Evolutionary conservation across 164 flowering plant species (phyloP), one percentile per base, ranked within the genome.

Genomic region (Aristolochia contorta): DNA sequence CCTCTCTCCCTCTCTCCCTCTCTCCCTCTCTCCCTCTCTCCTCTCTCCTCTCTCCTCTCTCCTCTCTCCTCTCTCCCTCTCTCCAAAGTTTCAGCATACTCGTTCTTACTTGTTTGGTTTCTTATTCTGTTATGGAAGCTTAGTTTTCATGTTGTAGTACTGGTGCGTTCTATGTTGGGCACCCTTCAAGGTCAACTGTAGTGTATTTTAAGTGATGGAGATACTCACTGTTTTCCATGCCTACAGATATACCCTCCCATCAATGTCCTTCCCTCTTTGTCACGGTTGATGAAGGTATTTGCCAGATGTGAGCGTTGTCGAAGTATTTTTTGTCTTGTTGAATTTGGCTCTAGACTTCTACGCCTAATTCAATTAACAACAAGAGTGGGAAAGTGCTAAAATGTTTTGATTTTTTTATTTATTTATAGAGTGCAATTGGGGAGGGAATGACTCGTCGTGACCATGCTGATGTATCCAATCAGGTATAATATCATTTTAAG

Each of bases 401-500:
- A 2, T 21, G 7, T 15, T 16, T 21, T 33, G 12, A 12, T 16
- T 15, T 8, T 16, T 13, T 53, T 47, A 9, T 61, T 78, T 61
- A n/a, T 6, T 23, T 4, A 16, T 77, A 93, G 96, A 91, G 97
- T 82, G 99, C 99, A 59, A 92, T 89, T 71, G 97, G 98, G 52
- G 98, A 92, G 74, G 97, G 94, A 23, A 92, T 89, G 94, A 87
- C 97, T 63, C 93, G 99, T 25, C 73, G 84, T 69, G 99, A 94
- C 63, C 99, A 94, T 74, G 63, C 97, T 57, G 99, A 94, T 76
- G 97, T 94, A 37, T 94, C 99, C 64, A 94, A 91, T 71, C 99
- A 90, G 97, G 99, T 90, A 47, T 27, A 59, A 27, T 48, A 47
- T 53, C 27, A 30, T 54, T 25, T n/a, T 49, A 24, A 23, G 47